These are phyloP conservation scores for Alternaria sp. DNA, from an alignment of 2,329 filamentous ascomycete genomes.

Conservation along the genomic window DNA sequence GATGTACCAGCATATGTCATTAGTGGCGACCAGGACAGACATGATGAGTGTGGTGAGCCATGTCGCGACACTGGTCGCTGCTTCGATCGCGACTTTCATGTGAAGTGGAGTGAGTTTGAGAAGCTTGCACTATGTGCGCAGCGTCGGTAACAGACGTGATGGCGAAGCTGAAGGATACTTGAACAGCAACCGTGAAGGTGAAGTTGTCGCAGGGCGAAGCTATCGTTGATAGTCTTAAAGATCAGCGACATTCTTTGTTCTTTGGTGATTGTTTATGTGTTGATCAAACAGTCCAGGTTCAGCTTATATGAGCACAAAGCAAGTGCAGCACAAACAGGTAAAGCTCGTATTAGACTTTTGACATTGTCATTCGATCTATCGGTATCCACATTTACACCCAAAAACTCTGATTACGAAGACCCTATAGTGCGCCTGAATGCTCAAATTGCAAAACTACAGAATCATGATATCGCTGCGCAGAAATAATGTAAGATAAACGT, in stretches of 20 bases:
- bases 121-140: not conserved
- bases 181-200: not conserved
- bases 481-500: not conserved
- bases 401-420: not conserved
- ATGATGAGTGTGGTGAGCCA: not conserved
- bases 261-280: not conserved
- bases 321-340: not conserved
- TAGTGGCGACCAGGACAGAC: not conserved
- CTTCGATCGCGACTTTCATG: not conserved
- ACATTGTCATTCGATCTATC: not conserved
- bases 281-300: not conserved
- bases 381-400: constrained; percentile 2
- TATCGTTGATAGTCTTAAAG: not conserved
- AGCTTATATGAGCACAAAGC: not conserved
- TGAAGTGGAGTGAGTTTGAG: not conserved
- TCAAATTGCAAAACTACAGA: not conserved
- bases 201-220: not conserved
- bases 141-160: not conserved
- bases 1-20: constrained; percentile 1
- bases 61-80: not conserved
- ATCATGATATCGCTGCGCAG: constrained; percentile 4
- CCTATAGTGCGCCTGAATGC: constrained; percentile 1
- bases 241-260: not conserved
- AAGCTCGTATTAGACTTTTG: not conserved
- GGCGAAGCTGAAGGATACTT: not conserved